These are phyloP conservation scores for Chlorella variabilis DNA, from an alignment of 163 green algal genomes.

Conservation along the genomic window DNA sequence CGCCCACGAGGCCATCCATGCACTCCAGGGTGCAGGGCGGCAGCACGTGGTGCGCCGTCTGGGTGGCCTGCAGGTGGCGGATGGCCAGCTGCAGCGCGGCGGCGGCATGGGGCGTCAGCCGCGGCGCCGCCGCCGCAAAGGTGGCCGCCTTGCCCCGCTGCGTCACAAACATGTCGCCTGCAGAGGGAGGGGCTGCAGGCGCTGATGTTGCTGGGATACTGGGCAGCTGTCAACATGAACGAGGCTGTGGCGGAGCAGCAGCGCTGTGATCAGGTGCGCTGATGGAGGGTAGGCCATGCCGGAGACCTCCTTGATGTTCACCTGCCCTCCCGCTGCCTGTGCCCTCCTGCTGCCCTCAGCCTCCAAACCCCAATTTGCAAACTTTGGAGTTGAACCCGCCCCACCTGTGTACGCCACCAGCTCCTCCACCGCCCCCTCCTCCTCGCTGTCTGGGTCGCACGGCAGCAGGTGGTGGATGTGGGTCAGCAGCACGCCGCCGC, in stretches of 20 bases:
- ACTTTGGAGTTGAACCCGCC: too few species aligned
- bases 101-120: slow-evolving; percentile 16
- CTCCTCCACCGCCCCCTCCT: neutral
- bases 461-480: slow-evolving; percentile 9
- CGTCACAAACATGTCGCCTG: slow-evolving; percentile 18
- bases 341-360: too few species aligned
- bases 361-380: too few species aligned
- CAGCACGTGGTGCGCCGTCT: neutral
- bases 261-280: too few species aligned
- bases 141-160: slow-evolving; percentile 16
- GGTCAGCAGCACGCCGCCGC: neutral
- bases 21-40: slow-evolving; percentile 1
- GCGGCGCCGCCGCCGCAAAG: neutral
- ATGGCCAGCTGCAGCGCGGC: slow-evolving; percentile 33
- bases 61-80: slow-evolving; percentile 20
- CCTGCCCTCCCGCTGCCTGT: too few species aligned
- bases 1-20: neutral
- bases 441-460: neutral
- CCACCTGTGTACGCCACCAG: slow-evolving; percentile 27
- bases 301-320: too few species aligned
- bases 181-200: neutral
- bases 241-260: too few species aligned
- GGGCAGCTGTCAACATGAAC: too few species aligned
- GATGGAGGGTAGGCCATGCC: too few species aligned
- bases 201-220: too few species aligned